These are phyloP conservation scores for Kluyveromyces lactis DNA, from an alignment of 805 yeast species.

Conservation along the genomic window DNA sequence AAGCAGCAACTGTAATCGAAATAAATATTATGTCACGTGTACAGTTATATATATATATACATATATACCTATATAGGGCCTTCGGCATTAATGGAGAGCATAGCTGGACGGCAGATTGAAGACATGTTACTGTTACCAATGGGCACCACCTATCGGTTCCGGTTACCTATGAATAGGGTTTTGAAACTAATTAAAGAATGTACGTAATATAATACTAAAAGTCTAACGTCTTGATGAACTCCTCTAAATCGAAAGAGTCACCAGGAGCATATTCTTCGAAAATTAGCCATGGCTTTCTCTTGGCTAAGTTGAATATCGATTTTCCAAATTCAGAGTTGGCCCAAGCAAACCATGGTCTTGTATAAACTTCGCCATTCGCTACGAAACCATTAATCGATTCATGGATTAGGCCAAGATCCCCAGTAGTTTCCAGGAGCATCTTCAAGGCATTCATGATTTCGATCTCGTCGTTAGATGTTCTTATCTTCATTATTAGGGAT, in stretches of 20 bases:
- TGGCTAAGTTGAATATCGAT: conserved; percentile 69
- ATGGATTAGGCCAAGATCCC: conserved; percentile 73
- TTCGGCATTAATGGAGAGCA: too few species aligned
- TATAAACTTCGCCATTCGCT: conserved; percentile 39
- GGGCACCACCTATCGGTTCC: too few species aligned
- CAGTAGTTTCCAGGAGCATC: conserved; percentile 53
- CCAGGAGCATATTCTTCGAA: conserved; percentile 36
- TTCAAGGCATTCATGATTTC: conserved; percentile 50
- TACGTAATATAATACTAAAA: too few species aligned
- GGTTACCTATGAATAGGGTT: too few species aligned
- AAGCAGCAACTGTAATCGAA: too few species aligned
- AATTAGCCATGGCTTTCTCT: conserved; percentile 63
- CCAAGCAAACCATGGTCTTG: conserved; percentile 93
- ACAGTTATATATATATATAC: too few species aligned
- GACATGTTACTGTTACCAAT: too few species aligned
- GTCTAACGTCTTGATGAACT: background rate
- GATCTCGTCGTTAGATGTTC: conserved; percentile 64
- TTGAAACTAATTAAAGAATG: too few species aligned
- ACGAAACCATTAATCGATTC: conserved; percentile 66
- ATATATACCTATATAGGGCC: too few species aligned
- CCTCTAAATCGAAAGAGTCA: conserved; percentile 4
- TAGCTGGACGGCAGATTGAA: too few species aligned
- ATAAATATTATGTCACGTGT: too few species aligned
- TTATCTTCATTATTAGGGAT: conserved; percentile 65
- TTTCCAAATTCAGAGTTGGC: conserved; percentile 87